Percentiles rank a stretch among this genome's conserved stretches.
Evolutionary conservation across 257 asterid species (phyloP).

Genomic region (Nicotiana sylvestris): DNA sequence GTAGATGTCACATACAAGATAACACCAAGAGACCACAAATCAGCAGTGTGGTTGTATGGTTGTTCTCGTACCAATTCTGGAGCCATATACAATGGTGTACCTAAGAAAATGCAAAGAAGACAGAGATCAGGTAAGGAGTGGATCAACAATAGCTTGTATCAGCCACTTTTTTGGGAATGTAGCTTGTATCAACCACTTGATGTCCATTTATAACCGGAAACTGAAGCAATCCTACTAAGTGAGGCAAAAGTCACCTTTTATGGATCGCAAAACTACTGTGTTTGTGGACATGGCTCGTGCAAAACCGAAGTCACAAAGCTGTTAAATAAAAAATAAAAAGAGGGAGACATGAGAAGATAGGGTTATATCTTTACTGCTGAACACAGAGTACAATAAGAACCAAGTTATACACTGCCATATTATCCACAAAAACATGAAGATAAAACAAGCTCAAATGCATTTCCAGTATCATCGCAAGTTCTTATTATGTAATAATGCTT

Average conservation of each 20-base stretch:
- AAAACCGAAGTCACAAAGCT: slow-evolving; percentile 98
- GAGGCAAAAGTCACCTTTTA: slow-evolving; percentile 56
- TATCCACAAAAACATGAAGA: background rate
- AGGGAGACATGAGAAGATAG: slow-evolving; percentile 10
- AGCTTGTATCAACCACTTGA: slow-evolving; percentile 1
- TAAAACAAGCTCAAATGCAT: background rate
- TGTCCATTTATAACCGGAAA: background rate
- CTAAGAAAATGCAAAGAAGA: slow-evolving; percentile 34
- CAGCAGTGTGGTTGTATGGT: slow-evolving; percentile 99
- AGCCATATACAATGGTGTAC: slow-evolving; percentile 99
- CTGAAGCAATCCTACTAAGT: background rate
- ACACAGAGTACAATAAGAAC: background rate
- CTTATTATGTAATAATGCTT: background rate
- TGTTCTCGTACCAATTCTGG: slow-evolving; percentile 99
- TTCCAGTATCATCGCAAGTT: background rate
- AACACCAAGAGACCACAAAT: slow-evolving; percentile 99
- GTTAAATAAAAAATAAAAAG: slow-evolving; percentile 22
- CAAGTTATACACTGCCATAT: background rate
- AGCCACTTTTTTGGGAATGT: no score
- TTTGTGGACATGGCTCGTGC: slow-evolving; percentile 98
- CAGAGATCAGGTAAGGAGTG: slow-evolving; percentile 14
- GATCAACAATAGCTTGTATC: slow-evolving; percentile 13
- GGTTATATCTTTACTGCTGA: slow-evolving; percentile 10
- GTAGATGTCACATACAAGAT: slow-evolving; percentile 62
- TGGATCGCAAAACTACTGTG: slow-evolving; percentile 91